Percentiles rank a stretch among this genome's conserved stretches.
Conservation (phyloP, 345 rosid species). For the Ailanthus altissimus region DNA sequence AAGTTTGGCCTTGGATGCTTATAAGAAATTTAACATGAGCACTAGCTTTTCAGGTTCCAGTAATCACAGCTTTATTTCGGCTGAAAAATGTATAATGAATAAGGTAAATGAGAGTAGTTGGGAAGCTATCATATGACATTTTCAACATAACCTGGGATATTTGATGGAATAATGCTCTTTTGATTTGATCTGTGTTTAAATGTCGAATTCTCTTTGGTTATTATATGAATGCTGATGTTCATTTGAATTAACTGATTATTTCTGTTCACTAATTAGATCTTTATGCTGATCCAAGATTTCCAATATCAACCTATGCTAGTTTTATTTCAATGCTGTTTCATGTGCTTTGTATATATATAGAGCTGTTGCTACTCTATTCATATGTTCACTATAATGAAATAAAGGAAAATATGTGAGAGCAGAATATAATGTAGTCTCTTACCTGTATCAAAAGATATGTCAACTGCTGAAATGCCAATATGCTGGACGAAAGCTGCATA, state of each 20-base stretch:
- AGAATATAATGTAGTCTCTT: conserved; percentile 17
- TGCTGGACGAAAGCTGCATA: conserved; percentile 82
- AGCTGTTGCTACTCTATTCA: not conserved
- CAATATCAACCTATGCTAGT: not conserved
- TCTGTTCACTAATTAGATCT: not conserved
- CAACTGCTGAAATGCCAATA: conserved; percentile 67
- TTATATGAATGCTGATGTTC: not conserved
- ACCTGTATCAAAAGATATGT: conserved; percentile 64
- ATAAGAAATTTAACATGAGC: not conserved
- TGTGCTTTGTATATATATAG: not conserved
- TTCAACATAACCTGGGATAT: not conserved
- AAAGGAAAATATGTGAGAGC: not conserved
- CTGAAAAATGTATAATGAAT: not conserved
- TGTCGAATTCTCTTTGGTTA: not conserved
- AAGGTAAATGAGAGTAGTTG: not conserved
- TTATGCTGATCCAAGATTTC: not conserved
- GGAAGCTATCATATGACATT: not conserved
- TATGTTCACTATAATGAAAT: not conserved
- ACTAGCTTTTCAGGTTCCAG: not conserved
- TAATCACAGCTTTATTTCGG: not conserved
- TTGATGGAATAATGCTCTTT: not conserved
- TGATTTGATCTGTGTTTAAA: not conserved
- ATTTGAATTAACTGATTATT: not conserved
- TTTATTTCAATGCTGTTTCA: not conserved
- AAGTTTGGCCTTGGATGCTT: not conserved